Evolutionary conservation across 306 rosid genomes (phyloP), one percentile per base, ranked within the genome.

Genomic region (Prunus fruticosa): DNA sequence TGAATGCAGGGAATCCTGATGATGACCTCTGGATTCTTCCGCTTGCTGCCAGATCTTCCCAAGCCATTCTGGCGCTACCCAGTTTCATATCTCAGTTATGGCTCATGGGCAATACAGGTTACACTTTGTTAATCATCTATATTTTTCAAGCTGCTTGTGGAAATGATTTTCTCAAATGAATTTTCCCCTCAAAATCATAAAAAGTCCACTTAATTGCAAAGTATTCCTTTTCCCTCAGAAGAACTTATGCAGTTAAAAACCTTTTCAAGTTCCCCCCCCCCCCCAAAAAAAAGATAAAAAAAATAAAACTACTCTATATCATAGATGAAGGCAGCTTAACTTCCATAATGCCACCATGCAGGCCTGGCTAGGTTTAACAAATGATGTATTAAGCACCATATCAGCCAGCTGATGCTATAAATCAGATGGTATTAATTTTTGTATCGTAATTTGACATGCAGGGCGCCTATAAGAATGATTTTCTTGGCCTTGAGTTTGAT

Each of bases 51-150:
- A 5, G 97, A 95, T 78, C 97, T 95, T 80, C 97, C 99, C 0
- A 95, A 89, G 83, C 58, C 88, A 32, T 88, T 96, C 88, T 96
- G 99, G 99, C 92, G 97, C 50, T 92, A 96, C 74, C 99, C 99
- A 30, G 75, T 91, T 63, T 91, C 97, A 34, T 96, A 80, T 85
- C 80, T 96, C 79, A 91, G 93, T 63, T 96, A 87, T 78, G 98
- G 89, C 1, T 91, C 98, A 41, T 96, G 99, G 98, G 97, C 85
- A 72, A 81, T 96, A 67, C 90, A 95, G 97, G 97, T 91, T 78
- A 72, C 45, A 41, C 49, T 8, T 73, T 58, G 19, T 49, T 11
- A 30, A 16, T 10, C 13, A 19, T 27, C 11, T n/a, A 43, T n/a
- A 18, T 25, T 5, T 41, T 52, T 45, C 11, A 0, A 53, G 14